Evolutionary conservation across 148 eudicot species (phyloP).

Genomic region (Chenopodium quinoa): DNA sequence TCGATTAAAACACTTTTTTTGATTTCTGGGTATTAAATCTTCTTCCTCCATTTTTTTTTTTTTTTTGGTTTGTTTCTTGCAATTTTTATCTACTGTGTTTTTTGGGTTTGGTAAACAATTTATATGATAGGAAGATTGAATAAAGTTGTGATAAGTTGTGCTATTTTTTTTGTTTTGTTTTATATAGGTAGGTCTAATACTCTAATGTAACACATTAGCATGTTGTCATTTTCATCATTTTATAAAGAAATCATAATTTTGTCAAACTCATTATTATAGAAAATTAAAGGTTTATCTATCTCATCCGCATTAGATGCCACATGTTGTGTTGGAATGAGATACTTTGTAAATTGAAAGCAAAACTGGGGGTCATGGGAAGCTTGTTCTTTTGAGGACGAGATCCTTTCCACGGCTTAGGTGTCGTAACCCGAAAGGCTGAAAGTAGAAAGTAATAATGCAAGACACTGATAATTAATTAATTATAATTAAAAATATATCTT

Average conservation of each 20-base stretch:
- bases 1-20: constrained; percentile 29
- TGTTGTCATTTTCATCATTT: neutral
- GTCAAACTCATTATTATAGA: neutral
- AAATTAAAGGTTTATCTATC: neutral
- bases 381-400: too few relatives aligned
- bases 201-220: neutral
- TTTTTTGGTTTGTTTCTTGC: neutral
- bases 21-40: neutral
- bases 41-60: constrained; percentile 25
- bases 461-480: too few relatives aligned
- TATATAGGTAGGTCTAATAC: neutral
- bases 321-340: too few relatives aligned
- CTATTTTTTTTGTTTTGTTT: too few relatives aligned
- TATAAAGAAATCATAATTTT: neutral
- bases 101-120: neutral
- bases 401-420: too few relatives aligned
- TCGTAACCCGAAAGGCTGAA: too few relatives aligned
- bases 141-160: neutral
- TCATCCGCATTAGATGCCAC: too few relatives aligned
- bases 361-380: too few relatives aligned
- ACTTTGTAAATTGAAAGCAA: too few relatives aligned
- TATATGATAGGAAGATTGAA: neutral
- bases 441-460: too few relatives aligned
- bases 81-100: neutral
- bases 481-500: too few relatives aligned